A percentile compares a stretch with the other conserved stretches of the same genome.
phyloP scores from a whole-genome alignment of 768 basidiomycete genomes.

The Mycena galopus region DNA sequence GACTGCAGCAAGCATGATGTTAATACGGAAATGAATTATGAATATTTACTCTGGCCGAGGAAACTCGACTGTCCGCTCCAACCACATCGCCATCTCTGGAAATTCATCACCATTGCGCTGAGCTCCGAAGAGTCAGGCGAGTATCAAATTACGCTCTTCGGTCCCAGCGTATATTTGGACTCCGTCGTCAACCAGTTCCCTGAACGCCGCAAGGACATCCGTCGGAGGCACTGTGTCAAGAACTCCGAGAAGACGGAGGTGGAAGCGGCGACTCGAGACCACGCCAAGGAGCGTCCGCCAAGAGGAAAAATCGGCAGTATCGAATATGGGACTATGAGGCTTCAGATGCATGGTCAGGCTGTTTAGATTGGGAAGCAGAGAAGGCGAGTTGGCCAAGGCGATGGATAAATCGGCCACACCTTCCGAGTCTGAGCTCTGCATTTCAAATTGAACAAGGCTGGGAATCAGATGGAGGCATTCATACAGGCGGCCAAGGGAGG shows the following conservation, averaged over 20 bases:
- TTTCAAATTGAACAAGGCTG: background rate
- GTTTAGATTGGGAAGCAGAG: background rate
- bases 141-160: no score
- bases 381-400: background rate
- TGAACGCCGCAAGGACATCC: background rate
- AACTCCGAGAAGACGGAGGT: background rate
- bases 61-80: no score
- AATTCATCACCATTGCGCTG: no score
- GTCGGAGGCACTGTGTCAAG: no score
- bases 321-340: no score
- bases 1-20: no score
- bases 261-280: background rate
- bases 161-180: background rate
- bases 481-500: background rate
- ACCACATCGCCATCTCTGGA: no score
- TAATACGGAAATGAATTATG: no score
- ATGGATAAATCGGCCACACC: background rate
- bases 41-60: no score
- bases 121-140: no score
- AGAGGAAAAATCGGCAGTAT: no score
- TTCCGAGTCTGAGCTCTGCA: background rate
- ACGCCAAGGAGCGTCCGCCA: background rate
- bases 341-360: background rate
- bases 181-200: background rate
- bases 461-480: background rate